Base-by-base conservation (phyloP, 2,329 filamentous ascomycete genomes). In the Dryadomyces quercus-mongolicae region DNA sequence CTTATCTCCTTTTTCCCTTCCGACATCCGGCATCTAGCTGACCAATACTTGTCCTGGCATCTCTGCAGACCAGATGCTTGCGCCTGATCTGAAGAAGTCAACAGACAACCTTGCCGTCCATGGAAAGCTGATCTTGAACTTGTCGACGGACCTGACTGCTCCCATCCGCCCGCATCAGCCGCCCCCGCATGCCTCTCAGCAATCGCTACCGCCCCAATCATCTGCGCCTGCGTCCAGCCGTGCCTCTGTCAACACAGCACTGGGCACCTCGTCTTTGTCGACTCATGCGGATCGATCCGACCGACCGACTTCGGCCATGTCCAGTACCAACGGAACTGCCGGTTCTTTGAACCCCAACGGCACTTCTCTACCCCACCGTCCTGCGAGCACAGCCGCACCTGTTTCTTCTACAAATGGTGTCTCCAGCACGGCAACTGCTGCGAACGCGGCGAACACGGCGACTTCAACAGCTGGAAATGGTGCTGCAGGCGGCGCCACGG, bases 71-170 rank as follows among this genome's bases (percentile, higher is more conserved):
- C 91, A 97, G 72, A 98, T 97, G 92, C 87, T 98, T 66, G 97
- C 93, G 51, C 79, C 90, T 61, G 93, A 98, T 68, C 78, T 98
- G 38, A 96, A 97, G 68, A 97, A 96, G 71, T 96, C 93, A 6
- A 96, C 90, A 57, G 93, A 98, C 68, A 97, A 97, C 67, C 82
- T 98, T 50, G 90, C 97, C 55, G 93, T 98, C 38, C 91, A 98
- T 67, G 93, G 93, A 59, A 97, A 97, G 71, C 81, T 98, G 54
- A 98, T 98, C 63, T 82, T 98, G 59, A 97, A 95, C 67, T 75
- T 98, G 13, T 96, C 92, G 12, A 96, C 92, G 52, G 95, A 98
- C 67, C 78, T 97, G 20, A 75, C 79, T 46, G 71, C 80, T 16
- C 88, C 90, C 7, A 79, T 84, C 58, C 81, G 81, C 21, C 64